Base-by-base conservation (phyloP, 495 filamentous ascomycete species). In the Talaromyces ruber region DNA sequence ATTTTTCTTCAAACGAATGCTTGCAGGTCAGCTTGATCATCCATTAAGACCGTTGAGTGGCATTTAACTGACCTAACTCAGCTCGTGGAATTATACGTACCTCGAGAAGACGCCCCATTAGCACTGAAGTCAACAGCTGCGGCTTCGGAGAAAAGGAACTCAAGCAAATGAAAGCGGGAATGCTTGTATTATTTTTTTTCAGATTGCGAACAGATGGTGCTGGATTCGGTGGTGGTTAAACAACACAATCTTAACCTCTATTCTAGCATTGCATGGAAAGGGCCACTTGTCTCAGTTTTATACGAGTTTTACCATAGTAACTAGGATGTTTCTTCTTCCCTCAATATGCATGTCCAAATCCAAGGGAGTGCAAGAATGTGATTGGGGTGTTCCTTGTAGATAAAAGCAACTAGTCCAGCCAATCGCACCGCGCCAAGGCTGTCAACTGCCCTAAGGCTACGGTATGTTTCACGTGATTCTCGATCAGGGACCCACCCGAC, bases 21-120 rank as follows among this genome's bases (percentile, higher is more conserved):
- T 67, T 84, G 52, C 81, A 78, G 69, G 79, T 80, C 66, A 67
- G 76, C 67, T 12, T 6, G 32, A 26, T 22, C 55, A 12, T 34
- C 14, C 7, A 8, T 25, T 50, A 24, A 8, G 30, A 30, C 37
- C 21, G 11, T 4, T 8, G n/a, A 58, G 4, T 59, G 32, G 22
- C 53, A 29, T 63, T 37, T 67, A 71, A 69, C 77, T 28, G 67
- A 70, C 25, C 73, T 65, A 39, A 52, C 80, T 57, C 72, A 93
- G 76, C 81, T 97, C 72, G 92, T 96, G 26, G 93, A 97, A 75
- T 59, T 96, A 56, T 91, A 91, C 69, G 93, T 96, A 84, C 86
- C 86, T 18, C 87, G 85, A 72, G 82, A 92, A 60, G 93, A 96
- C 72, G 80, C 90, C 25, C 92, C 92, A 0, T 71, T 79, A 53